A percentile compares a stretch with the other conserved stretches of the same genome.
Conservation (phyloP, 83 land plant genomes). For the Diphasiastrum complanatum region DNA sequence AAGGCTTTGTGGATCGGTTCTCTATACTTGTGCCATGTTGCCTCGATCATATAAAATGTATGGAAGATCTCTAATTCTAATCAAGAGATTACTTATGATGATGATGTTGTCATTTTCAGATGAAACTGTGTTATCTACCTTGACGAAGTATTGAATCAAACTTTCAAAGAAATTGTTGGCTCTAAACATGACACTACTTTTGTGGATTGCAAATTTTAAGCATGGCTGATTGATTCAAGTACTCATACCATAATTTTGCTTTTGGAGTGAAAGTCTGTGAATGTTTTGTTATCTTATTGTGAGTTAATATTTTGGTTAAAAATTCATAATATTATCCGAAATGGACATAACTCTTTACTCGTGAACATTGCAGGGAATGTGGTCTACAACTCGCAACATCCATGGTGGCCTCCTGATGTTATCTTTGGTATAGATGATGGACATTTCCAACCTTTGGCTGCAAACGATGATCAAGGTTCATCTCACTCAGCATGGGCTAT, state of each 20-base stretch:
- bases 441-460: constrained; percentile 36
- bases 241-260: no score
- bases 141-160: no score
- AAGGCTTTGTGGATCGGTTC: constrained; percentile 57
- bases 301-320: no score
- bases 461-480: constrained; percentile 19
- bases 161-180: no score
- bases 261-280: no score
- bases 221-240: no score
- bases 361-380: constrained; percentile 78
- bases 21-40: constrained; percentile 71
- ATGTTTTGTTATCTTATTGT: background rate
- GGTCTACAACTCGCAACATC: constrained; percentile 50
- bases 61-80: constrained; percentile 11
- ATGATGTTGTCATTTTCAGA: background rate
- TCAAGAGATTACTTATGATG: no score
- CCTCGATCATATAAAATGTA: constrained; percentile 72
- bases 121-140: background rate
- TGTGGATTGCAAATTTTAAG: no score
- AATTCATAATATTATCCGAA: no score
- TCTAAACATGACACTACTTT: no score
- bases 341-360: no score
- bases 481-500: constrained; percentile 22
- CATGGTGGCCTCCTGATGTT: constrained; percentile 64
- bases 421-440: constrained; percentile 65